These are phyloP conservation scores for Coprinellus micaceus DNA, from an alignment of 768 basidiomycete species.

Conservation along the genomic window DNA sequence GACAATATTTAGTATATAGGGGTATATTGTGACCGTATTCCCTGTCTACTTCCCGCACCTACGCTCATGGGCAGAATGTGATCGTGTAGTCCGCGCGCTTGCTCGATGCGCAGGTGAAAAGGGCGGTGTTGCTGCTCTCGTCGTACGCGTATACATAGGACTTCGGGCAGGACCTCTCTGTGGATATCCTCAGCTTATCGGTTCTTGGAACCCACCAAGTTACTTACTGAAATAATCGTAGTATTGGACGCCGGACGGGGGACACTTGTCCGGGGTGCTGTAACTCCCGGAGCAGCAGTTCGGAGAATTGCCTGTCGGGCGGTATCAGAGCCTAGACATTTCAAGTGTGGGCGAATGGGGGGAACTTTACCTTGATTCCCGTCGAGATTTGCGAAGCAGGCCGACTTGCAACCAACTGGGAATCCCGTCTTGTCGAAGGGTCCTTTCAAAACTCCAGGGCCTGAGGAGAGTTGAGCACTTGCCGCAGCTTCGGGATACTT, in stretches of 20 bases:
- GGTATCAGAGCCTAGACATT: no score
- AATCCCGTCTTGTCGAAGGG: slow-evolving; percentile 52
- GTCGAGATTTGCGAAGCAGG: slow-evolving; percentile 45
- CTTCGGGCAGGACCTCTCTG: slow-evolving; percentile 32
- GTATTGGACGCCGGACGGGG: slow-evolving; percentile 32
- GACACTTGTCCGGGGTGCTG: slow-evolving; percentile 45
- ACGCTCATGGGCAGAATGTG: slow-evolving; percentile 47
- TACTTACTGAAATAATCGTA: slow-evolving; percentile 28
- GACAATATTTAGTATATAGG: no score
- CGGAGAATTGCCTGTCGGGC: slow-evolving; percentile 23
- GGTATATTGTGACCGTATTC: no score
- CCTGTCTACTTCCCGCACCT: no score
- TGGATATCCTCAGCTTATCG: not conserved
- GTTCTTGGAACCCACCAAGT: not conserved
- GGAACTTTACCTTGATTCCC: slow-evolving; percentile 41
- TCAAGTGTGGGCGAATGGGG: no score
- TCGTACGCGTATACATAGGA: slow-evolving; percentile 57
- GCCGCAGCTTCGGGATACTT: not conserved
- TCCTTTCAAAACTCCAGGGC: slow-evolving; percentile 48
- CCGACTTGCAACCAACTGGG: slow-evolving; percentile 59
- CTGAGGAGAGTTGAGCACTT: slow-evolving; percentile 23
- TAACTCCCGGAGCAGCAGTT: slow-evolving; percentile 56
- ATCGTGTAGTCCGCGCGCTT: slow-evolving; percentile 44
- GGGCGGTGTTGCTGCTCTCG: slow-evolving; percentile 47
- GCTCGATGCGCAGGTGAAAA: slow-evolving; percentile 47